A percentile compares a stretch with the other conserved stretches of the same genome.
Conservation (phyloP, 2,329 filamentous ascomycete species). For the Xylaria digitata region DNA sequence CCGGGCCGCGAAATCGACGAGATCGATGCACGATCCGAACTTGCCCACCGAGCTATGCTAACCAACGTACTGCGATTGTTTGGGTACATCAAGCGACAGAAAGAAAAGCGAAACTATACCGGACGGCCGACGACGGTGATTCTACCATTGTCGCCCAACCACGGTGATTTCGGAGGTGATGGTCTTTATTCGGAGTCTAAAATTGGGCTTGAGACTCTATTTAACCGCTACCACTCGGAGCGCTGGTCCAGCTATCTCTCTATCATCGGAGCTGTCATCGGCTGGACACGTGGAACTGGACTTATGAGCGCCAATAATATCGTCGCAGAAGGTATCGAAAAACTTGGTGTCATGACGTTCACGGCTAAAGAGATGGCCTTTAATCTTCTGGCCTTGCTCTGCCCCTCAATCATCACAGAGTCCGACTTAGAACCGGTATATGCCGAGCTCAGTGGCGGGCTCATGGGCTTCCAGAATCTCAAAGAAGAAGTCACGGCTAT, state of each 20-base stretch:
- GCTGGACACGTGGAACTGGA: slow-evolving; percentile 98
- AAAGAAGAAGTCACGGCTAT: slow-evolving; percentile 94
- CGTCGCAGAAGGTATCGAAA: slow-evolving; percentile 95
- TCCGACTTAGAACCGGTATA: slow-evolving; percentile 96
- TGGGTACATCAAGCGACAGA: slow-evolving; percentile 90
- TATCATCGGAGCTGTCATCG: slow-evolving; percentile 97
- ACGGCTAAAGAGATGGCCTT: slow-evolving; percentile 99
- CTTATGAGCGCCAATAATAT: slow-evolving; percentile 98
- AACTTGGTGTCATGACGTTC: slow-evolving; percentile 96
- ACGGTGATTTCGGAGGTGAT: slow-evolving; percentile 97
- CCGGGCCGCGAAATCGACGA: slow-evolving; percentile 96
- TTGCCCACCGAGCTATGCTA: slow-evolving; percentile 98
- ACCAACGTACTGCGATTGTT: slow-evolving; percentile 94
- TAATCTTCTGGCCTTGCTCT: slow-evolving; percentile 96
- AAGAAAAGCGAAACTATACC: slow-evolving; percentile 86
- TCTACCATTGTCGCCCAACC: slow-evolving; percentile 94
- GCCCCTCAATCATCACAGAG: slow-evolving; percentile 88
- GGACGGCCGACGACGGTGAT: slow-evolving; percentile 97
- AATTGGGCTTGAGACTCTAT: slow-evolving; percentile 93
- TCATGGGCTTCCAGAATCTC: slow-evolving; percentile 96
- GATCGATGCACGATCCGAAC: slow-evolving; percentile 96
- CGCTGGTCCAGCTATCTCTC: slow-evolving; percentile 97
- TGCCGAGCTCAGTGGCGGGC: slow-evolving; percentile 94
- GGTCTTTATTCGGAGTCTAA: slow-evolving; percentile 99
- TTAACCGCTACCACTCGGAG: slow-evolving; percentile 98